A percentile compares a stretch with the other conserved stretches of the same genome.
phyloP scores from a whole-genome alignment of 441 rosid genomes.

The Pelargonium cotyledonis region DNA sequence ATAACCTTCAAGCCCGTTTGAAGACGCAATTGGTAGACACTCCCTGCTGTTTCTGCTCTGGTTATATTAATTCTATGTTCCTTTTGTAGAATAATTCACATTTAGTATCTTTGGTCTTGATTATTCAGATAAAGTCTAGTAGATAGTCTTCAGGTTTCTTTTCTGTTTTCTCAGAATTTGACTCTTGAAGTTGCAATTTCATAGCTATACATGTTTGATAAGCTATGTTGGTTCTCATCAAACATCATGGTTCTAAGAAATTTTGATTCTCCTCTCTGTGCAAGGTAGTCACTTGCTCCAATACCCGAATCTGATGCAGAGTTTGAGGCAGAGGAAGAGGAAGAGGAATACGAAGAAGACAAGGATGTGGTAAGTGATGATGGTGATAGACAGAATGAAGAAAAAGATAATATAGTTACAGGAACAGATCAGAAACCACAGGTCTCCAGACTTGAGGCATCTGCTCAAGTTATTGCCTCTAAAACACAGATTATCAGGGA shows the following conservation, averaged over 20 bases:
- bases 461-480: slow-evolving; percentile 27
- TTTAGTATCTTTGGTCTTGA: not conserved
- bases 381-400: slow-evolving; percentile 13
- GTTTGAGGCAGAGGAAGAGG: slow-evolving; percentile 63
- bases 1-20: slow-evolving; percentile 68
- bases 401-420: slow-evolving; percentile 18
- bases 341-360: slow-evolving; percentile 20
- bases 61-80: not conserved
- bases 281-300: slow-evolving; percentile 87
- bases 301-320: slow-evolving; percentile 88
- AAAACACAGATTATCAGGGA: slow-evolving; percentile 29
- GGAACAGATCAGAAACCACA: slow-evolving; percentile 25
- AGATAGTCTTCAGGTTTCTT: too few species aligned
- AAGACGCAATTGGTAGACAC: slow-evolving; percentile 74
- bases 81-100: not conserved
- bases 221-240: slow-evolving; percentile 6
- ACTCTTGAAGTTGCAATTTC: not conserved
- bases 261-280: slow-evolving; percentile 17
- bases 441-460: slow-evolving; percentile 9
- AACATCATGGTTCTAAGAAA: slow-evolving; percentile 20
- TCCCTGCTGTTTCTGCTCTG: slow-evolving; percentile 8
- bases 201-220: not conserved
- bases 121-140: too few species aligned
- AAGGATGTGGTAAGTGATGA: slow-evolving; percentile 5
- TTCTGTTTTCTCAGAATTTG: too few species aligned